Base-by-base conservation (phyloP, 2,329 filamentous ascomycete genomes). In the Diaporthe amygdali region DNA sequence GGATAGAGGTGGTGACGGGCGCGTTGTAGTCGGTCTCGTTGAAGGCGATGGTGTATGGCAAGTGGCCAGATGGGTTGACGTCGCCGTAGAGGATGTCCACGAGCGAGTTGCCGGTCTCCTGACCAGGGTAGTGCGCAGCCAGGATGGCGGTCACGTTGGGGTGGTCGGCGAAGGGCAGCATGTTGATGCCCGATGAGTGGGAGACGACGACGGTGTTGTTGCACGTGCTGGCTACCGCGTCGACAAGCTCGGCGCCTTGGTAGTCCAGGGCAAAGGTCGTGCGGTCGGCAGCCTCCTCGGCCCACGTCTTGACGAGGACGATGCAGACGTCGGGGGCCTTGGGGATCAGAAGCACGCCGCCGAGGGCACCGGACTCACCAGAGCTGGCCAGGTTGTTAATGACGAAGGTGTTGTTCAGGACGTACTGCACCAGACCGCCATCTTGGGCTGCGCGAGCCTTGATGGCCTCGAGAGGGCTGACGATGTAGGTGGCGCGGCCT, bases 41-140 rank as follows among this genome's bases (percentile, higher is more conserved):
- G 72, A 83, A 81, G n/a, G 91, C 91, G 75, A 93, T 89, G n/a
- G 91, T 93, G 81, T 93, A 94, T 4, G 90, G 87, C 1, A 91
- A 82, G 77, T 90, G 88, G 71, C 87, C 91, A 52, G 85, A 86
- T 2, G 90, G 90, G 77, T 89, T 90, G 72, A 87, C 84, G 69
- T 84, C 85, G 51, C 91, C 90, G 76, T 90, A 92, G 17, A 93
- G 84, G 20, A 92, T 81, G 74, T 90, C 89, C 6, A 87, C 87
- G 46, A 92, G 85, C 4, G 89, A 82, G 73, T 90, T 88, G 20
- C 90, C 90, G 25, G 85, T 87, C 75, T 92, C 86, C 76, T 92
- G 85, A 17, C 90, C 90, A 0, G 89, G 88, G 47, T 91, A 82
- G 77, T 88, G 87, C 15, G 88, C 89, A 74, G 85, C 90, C n/a